Evolutionary conservation across 2,329 filamentous ascomycete species (phyloP).

Genomic region (Teratosphaeria pseudoeucalypti): DNA sequence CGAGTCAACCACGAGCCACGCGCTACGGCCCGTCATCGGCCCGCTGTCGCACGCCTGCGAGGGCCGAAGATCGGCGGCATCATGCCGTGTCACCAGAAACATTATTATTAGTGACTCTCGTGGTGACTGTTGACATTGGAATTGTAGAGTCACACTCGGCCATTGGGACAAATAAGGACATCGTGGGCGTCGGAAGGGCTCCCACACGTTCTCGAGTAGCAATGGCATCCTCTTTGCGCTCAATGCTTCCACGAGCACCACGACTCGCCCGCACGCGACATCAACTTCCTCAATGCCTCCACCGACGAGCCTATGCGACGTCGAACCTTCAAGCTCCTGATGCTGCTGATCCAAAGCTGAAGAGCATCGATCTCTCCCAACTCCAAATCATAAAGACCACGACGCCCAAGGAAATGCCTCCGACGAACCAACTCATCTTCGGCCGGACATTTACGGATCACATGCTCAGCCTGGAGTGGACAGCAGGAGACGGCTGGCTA

Average conservation of each 20-base stretch:
- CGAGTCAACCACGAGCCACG: not conserved
- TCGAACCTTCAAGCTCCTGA: conserved; percentile 32
- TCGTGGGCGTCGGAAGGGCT: not conserved
- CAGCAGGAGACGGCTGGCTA: conserved; percentile 70
- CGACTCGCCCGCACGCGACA: not conserved
- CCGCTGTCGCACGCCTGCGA: not conserved
- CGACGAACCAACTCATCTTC: conserved; percentile 77
- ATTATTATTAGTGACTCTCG: not conserved
- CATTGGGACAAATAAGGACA: not conserved
- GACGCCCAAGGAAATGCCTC: conserved; percentile 61
- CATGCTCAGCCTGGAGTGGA: conserved; percentile 95
- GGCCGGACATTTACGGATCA: conserved; percentile 91
- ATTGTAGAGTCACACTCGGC: not conserved
- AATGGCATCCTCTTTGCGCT: conserved; percentile 8
- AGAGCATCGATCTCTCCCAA: conserved; percentile 65
- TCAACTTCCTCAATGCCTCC: not conserved
- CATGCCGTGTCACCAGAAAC: not conserved
- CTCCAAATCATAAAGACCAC: conserved; percentile 65
- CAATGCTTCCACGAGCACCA: conserved; percentile 3
- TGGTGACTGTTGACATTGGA: not conserved
- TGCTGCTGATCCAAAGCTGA: conserved; percentile 43
- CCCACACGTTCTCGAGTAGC: not conserved
- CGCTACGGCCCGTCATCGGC: not conserved
- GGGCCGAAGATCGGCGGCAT: not conserved
- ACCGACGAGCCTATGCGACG: conserved; percentile 1